These are phyloP conservation scores for Juglanconis oblonga DNA, from an alignment of 2,329 filamentous ascomycete genomes.

Conservation along the genomic window DNA sequence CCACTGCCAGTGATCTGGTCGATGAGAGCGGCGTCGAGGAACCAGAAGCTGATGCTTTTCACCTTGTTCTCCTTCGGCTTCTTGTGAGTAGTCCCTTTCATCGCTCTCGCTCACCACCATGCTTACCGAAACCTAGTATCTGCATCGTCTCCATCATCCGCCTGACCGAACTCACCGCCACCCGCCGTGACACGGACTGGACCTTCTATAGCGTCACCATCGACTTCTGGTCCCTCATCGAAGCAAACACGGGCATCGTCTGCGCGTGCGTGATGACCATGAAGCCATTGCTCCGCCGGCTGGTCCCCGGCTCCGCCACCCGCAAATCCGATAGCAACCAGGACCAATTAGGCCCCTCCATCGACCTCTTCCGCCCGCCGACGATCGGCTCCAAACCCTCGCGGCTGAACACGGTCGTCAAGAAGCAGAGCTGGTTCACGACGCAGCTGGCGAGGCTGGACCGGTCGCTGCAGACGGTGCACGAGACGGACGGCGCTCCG, in stretches of 20 bases:
- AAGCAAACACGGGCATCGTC: conserved; percentile 26
- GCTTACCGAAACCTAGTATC: conserved; percentile 19
- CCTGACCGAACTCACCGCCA: conserved; percentile 20
- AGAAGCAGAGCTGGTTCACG: conserved; percentile 16
- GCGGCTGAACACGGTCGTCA: conserved; percentile 1
- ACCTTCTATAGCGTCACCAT: conserved; percentile 22
- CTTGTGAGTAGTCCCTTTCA: conserved; percentile 17
- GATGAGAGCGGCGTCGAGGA: conserved; percentile 18
- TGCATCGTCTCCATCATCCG: conserved; percentile 26
- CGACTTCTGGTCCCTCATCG: conserved; percentile 25
- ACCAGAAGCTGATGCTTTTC: conserved; percentile 24
- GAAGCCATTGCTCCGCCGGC: conserved; percentile 23
- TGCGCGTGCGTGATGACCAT: conserved; percentile 28
- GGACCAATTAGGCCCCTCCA: background rate
- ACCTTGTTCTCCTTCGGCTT: conserved; percentile 26
- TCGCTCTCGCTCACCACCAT: too few species aligned
- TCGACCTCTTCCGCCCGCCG: conserved; percentile 4
- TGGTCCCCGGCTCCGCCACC: conserved; percentile 21
- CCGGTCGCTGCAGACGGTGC: conserved; percentile 9
- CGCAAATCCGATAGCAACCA: background rate
- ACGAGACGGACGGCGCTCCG: conserved; percentile 1
- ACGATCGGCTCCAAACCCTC: conserved; percentile 15
- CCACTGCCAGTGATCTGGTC: conserved; percentile 24
- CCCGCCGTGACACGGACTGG: conserved; percentile 17
- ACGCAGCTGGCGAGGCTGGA: conserved; percentile 15